Evolutionary conservation across 768 basidiomycete species (phyloP), one percentile per base, ranked within the genome.

Genomic region (Butyriboletus loyo): DNA sequence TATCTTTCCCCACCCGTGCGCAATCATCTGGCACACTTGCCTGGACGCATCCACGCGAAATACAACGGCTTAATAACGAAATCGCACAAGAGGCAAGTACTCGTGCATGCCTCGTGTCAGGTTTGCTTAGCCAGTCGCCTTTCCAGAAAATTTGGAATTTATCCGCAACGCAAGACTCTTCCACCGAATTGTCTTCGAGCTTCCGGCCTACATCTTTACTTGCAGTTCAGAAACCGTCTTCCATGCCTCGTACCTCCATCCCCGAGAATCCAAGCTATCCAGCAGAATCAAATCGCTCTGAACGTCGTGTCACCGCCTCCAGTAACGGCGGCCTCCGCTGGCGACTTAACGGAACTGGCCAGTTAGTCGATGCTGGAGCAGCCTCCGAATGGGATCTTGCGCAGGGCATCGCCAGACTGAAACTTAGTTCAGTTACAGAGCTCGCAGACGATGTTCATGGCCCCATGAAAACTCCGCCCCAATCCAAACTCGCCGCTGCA

Each of bases 401-500:
- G 36, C 84, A 88, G 64, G 84, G 85, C 56, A 82, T 91, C 47
- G 84, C 82, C 58, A 82, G 85, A 67, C 72, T 90, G 57, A 85
- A 86, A 63, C 84, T 91, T 50, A 76, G 74, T 58, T 79, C 82
- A 55, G 78, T 77, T 52, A 66, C 72, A 42, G 83, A 84, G 37
- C 61, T 66, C 46, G 66, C 69, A 49, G 83, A 83, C 49, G 80
- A 83, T 32, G 74, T 77, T 52, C 75, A 70, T 45, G 63, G 67
- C 19, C 75, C 80, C 57, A 75, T 87, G 64, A 82, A 77, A 54
- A 86, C 87, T 46, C 85, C 85, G 7, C 84, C 85, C 44, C 85
- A 86, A 67, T 77, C 83, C 43, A 84, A 84, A 67, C 74, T 80
- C 34, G 65, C 76, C n/a, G 55, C 76, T 47, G 72, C 76, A 15